Conservation (phyloP, 208 protist genomes). For the Wallacemonas sp. region DNA sequence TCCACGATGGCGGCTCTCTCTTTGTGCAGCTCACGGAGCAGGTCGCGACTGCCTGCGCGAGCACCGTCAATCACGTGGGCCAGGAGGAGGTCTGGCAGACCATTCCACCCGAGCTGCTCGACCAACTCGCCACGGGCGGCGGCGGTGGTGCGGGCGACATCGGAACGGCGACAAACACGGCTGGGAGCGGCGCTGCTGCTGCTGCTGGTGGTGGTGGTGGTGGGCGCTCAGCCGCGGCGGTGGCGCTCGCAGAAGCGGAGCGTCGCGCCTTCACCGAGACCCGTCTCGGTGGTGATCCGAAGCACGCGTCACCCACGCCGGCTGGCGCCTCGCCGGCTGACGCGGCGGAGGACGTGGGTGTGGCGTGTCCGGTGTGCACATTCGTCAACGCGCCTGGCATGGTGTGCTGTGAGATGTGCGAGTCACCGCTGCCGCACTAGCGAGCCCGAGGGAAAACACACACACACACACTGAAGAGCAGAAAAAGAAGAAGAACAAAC, state of each 20-base stretch:
- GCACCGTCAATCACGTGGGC: slow-evolving; percentile 9
- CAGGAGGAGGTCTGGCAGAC: slow-evolving; percentile 59
- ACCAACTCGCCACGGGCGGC: slow-evolving; percentile 7
- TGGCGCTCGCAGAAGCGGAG: slow-evolving; percentile 1
- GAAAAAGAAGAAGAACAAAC: slow-evolving; percentile 5
- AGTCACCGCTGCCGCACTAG: slow-evolving; percentile 43
- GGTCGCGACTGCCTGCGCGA: slow-evolving; percentile 35
- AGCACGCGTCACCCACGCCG: neutral
- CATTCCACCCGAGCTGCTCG: slow-evolving; percentile 57
- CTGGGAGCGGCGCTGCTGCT: too few relatives aligned
- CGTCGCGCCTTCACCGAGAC: slow-evolving; percentile 4
- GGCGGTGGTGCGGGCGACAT: slow-evolving; percentile 3
- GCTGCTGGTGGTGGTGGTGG: too few relatives aligned
- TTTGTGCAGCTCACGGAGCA: slow-evolving; percentile 55
- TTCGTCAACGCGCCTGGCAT: slow-evolving; percentile 71
- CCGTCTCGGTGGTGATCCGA: neutral
- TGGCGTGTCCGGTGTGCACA: slow-evolving; percentile 71
- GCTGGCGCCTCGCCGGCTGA: neutral
- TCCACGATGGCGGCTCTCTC: slow-evolving; percentile 66
- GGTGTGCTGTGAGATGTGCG: slow-evolving; percentile 83
- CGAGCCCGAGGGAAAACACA: neutral
- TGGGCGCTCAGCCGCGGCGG: slow-evolving; percentile 6
- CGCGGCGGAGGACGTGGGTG: slow-evolving; percentile 21
- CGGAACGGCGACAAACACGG: too few relatives aligned
- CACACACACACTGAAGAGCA: neutral